phyloP scores from a whole-genome alignment of 768 basidiomycete genomes.

The Mycena kentingensis region DNA sequence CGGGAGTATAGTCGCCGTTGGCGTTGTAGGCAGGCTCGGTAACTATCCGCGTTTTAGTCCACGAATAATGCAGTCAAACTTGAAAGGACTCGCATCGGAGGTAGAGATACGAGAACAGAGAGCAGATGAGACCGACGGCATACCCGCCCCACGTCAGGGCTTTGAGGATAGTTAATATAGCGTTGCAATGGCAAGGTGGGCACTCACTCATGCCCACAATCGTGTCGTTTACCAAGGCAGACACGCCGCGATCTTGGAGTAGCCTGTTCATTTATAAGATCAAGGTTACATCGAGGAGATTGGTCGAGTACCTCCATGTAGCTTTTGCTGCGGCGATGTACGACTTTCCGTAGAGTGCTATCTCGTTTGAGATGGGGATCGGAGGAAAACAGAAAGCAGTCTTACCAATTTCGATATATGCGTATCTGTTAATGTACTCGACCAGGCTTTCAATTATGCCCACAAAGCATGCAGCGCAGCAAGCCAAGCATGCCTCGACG shows the following conservation, averaged over 20 bases:
- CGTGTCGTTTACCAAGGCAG: constrained; percentile 82
- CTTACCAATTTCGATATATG: constrained; percentile 80
- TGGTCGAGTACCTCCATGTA: constrained; percentile 76
- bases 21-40: constrained; percentile 76
- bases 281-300: constrained; percentile 50
- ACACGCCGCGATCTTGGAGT: constrained; percentile 48
- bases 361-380: background rate
- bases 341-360: constrained; percentile 82
- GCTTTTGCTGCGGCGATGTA: constrained; percentile 82
- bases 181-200: background rate
- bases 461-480: constrained; percentile 78
- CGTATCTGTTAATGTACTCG: constrained; percentile 84
- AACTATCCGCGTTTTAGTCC: constrained; percentile 39
- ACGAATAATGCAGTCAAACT: background rate
- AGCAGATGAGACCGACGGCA: constrained; percentile 69
- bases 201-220: constrained; percentile 74
- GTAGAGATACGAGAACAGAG: constrained; percentile 78
- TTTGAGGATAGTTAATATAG: constrained; percentile 26
- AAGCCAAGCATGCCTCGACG: constrained; percentile 71
- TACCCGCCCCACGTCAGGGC: constrained; percentile 84
- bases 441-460: constrained; percentile 70
- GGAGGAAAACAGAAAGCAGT: background rate
- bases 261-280: constrained; percentile 8
- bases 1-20: constrained; percentile 75
- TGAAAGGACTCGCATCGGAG: constrained; percentile 54